A percentile compares a stretch with the other conserved stretches of the same genome.
Conservation (phyloP, 2,329 filamentous ascomycete genomes). For the Xylaria sp. region DNA sequence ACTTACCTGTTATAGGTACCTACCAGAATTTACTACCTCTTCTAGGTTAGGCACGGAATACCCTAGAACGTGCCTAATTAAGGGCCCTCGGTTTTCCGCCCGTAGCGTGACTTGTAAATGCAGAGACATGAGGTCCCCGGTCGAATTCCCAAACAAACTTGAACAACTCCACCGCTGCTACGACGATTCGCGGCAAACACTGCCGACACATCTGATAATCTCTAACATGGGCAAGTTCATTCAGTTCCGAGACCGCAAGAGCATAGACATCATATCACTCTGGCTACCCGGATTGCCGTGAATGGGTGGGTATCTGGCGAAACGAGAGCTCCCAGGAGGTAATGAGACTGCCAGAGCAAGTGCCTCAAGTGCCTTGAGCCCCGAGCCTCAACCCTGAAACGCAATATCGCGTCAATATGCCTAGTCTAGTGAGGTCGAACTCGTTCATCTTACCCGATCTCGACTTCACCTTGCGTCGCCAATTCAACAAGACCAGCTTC, state of each 20-base stretch:
- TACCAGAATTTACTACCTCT: not conserved
- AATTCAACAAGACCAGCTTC: constrained; percentile 57
- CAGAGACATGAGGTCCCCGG: too few relatives aligned
- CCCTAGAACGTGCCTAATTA: not conserved
- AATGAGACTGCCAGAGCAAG: not conserved
- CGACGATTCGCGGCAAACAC: not conserved
- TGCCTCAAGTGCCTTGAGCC: not conserved
- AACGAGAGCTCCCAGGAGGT: not conserved
- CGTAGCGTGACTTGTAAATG: too few relatives aligned
- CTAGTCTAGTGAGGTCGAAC: constrained; percentile 29
- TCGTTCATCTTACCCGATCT: constrained; percentile 43
- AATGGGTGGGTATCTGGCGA: not conserved
- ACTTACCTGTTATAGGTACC: not conserved
- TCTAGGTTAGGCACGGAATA: not conserved
- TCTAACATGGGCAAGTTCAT: not conserved
- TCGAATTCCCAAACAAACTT: too few relatives aligned
- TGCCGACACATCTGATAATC: not conserved
- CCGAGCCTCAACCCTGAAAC: not conserved
- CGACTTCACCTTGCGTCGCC: constrained; percentile 58
- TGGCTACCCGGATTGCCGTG: not conserved
- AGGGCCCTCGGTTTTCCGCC: too few relatives aligned
- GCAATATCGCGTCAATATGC: constrained; percentile 22
- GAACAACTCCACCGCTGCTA: too few relatives aligned
- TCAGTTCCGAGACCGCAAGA: not conserved
- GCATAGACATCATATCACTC: not conserved